phyloP scores from a whole-genome alignment of 129 eudicot species.

The Flaveria robusta region DNA sequence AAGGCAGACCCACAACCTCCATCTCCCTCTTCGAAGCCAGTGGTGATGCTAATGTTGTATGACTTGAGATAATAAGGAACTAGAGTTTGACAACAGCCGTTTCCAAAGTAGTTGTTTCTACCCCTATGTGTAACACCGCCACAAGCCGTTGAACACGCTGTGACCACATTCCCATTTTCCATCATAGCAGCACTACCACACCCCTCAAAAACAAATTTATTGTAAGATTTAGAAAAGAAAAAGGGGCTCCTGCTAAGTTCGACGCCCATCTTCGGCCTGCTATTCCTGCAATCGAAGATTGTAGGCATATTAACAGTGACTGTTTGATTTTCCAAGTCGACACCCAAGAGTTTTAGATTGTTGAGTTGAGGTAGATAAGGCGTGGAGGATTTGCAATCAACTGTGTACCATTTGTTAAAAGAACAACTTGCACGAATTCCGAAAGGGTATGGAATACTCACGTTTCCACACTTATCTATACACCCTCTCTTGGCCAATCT shows the following conservation, averaged over 20 bases:
- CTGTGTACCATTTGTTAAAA: neutral
- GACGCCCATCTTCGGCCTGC: neutral
- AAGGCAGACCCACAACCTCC: constrained; percentile 18
- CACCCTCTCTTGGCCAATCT: neutral
- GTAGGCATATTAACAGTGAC: neutral
- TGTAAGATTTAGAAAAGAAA: neutral
- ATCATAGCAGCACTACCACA: too few relatives aligned
- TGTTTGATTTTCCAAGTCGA: neutral
- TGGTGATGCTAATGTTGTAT: neutral
- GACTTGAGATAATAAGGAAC: constrained; percentile 2
- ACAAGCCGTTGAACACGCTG: too few relatives aligned
- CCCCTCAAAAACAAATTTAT: too few relatives aligned
- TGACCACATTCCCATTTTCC: too few relatives aligned
- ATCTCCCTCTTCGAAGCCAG: neutral
- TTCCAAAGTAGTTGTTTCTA: constrained; percentile 5
- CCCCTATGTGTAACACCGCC: too few relatives aligned
- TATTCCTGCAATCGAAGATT: neutral
- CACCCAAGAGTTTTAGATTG: neutral
- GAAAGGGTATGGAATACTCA: neutral
- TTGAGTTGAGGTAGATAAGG: neutral
- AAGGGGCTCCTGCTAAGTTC: neutral
- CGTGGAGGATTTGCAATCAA: neutral
- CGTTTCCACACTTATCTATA: neutral
- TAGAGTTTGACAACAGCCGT: constrained; percentile 18
- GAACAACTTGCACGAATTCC: neutral